Conservation (phyloP, 306 rosid species). For the Vigna radiata region DNA sequence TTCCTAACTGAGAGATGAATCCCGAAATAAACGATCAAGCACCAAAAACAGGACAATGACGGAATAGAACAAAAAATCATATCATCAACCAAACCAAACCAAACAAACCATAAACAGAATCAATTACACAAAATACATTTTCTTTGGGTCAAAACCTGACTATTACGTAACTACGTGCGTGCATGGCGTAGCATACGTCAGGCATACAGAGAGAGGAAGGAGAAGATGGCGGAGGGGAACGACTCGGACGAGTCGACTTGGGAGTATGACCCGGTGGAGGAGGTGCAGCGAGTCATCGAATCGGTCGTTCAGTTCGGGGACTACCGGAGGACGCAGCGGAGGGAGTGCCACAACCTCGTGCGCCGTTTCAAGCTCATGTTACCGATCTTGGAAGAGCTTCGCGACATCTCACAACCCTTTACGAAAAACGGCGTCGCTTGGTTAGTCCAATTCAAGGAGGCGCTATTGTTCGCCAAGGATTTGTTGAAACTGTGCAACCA, state of each 20-base stretch:
- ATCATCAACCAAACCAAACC: neutral
- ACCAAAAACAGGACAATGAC: neutral
- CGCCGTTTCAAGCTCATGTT: conserved; percentile 74
- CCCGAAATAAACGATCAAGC: neutral
- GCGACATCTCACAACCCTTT: conserved; percentile 54
- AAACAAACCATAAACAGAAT: neutral
- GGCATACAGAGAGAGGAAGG: neutral
- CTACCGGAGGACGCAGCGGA: conserved; percentile 59
- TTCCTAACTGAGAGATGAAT: neutral
- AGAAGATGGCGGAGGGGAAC: conserved; percentile 48
- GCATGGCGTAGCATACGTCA: conserved; percentile 34
- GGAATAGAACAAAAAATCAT: neutral
- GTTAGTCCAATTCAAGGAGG: conserved; percentile 59
- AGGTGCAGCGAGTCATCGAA: conserved; percentile 62
- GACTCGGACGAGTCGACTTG: conserved; percentile 27
- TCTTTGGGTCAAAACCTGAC: neutral
- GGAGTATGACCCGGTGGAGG: conserved; percentile 19
- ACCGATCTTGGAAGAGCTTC: conserved; percentile 78
- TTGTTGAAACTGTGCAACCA: conserved; percentile 65
- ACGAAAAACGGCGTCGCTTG: conserved; percentile 51
- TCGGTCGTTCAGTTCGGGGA: conserved; percentile 67
- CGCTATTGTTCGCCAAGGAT: conserved; percentile 63
- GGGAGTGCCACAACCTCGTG: conserved; percentile 68
- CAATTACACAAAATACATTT: neutral
- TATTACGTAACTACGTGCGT: conserved; percentile 32